Evolutionary conservation across 495 filamentous ascomycete species (phyloP), one percentile per base, ranked within the genome.

Genomic region (Neurospora sp.): DNA sequence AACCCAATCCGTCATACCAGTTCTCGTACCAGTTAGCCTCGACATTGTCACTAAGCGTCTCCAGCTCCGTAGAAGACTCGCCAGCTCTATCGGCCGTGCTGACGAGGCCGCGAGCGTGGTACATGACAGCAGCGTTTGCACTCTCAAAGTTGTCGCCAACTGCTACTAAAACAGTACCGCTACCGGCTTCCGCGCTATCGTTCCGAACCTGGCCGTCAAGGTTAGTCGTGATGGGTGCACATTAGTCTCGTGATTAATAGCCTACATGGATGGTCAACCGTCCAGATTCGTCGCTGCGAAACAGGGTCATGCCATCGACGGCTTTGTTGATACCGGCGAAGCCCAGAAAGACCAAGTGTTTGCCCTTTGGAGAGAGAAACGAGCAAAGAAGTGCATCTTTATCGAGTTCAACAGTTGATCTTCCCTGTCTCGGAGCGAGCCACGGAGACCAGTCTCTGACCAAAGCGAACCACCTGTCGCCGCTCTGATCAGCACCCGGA

Each of bases 381-480:
- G 94, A 93, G 61, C 89, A 91, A 69, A 98, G 77, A 3, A 99
- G 80, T 5, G 90, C 93, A 80, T 97, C 93, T 73, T 93, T 91
- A 41, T 91, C 90, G 35, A 94, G 82, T 7, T 77, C 77, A 39
- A 96, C 92, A 6, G 82, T 79, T 10, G 83, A 80, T 70, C 86
- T 89, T 16, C 95, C 95, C 80, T 99, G 96, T 18, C 93, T 85
- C 27, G 96, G 96, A 0, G 91, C 93, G 16, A 98, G 83, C 96
- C 96, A 98, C 1, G 94, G 90, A 39, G 84, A 85, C 88, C 91
- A 94, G 3, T 91, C 81, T n/a, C 93, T 89, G 16, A 94, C 90
- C 8, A 96, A 81, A 5, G 93, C 88, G 77, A 97, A 94, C 86
- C 93, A 95, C 72, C 89, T 86, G 68, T 35, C 12, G 42, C 48